Evolutionary conservation across 441 rosid genomes (phyloP).

Genomic region (Flueggea neowawraea): DNA sequence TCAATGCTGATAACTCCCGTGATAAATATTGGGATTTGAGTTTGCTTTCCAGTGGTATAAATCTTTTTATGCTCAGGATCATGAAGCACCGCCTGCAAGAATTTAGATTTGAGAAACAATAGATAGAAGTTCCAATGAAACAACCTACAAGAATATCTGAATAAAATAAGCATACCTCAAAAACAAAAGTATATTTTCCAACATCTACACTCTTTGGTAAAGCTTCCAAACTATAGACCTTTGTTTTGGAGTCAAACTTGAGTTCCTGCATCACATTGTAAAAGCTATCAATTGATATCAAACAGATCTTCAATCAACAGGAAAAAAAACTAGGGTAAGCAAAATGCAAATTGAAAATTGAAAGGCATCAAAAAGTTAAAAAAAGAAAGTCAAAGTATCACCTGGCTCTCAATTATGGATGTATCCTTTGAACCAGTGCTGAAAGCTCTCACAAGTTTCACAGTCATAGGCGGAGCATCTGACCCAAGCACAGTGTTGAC

Average conservation of each 20-base stretch:
- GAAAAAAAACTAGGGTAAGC: too few relatives aligned
- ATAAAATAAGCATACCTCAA: constrained; percentile 56
- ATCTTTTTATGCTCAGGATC: constrained; percentile 52
- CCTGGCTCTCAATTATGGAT: constrained; percentile 68
- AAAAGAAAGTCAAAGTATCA: constrained; percentile 10
- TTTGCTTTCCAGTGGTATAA: constrained; percentile 59
- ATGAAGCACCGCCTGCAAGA: constrained; percentile 52
- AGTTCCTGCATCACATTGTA: constrained; percentile 51
- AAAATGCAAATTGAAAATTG: not conserved
- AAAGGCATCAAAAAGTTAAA: constrained; percentile 4
- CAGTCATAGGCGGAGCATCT: constrained; percentile 71
- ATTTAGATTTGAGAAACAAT: constrained; percentile 10
- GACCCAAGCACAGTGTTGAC: constrained; percentile 87
- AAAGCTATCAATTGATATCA: constrained; percentile 6
- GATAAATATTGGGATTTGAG: constrained; percentile 51
- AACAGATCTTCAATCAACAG: not conserved
- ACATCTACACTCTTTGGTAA: constrained; percentile 62
- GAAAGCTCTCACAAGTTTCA: constrained; percentile 61
- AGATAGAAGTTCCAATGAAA: constrained; percentile 10
- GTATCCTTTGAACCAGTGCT: constrained; percentile 47
- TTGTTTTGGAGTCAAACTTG: constrained; percentile 53
- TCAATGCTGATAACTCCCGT: constrained; percentile 64
- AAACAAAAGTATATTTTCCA: constrained; percentile 75
- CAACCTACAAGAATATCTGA: constrained; percentile 6
- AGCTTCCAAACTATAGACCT: constrained; percentile 42